Base-by-base conservation (phyloP, 1,139 yeast genomes). In the Komagataea norvegica region DNA sequence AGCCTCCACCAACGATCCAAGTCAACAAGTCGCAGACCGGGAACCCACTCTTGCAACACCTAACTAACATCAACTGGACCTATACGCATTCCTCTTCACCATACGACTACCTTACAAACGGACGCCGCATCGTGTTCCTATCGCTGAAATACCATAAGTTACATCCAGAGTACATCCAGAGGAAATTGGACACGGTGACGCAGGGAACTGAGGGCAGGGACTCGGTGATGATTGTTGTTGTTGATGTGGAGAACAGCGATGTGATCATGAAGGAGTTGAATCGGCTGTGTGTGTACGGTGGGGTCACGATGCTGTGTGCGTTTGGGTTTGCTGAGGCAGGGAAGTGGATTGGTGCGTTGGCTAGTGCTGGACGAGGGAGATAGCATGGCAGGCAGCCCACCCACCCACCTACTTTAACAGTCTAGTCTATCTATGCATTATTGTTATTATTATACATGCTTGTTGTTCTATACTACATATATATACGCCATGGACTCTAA, bases 301-400 rank as follows among this genome's bases (percentile, higher is more conserved):
- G 83, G 38, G 65, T 84, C 41, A 73, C 95, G 0, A 54, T 89
- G 44, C 64, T 89, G 1, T 62, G 87, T 25, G 84, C 94, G 0
- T 88, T 95, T 85, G 75, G 80, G 22, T 78, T 77, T 48, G 87
- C 78, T 46, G 96, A 91, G 54, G 95, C 96, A 2, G 95, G 89
- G 0, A 79, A 76, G 42, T 89, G 88, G 54, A 25, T 25, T 5
- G 27, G 31, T 16, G 22, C 28, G 8, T 14, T 36, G 24, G 33
- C 36, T 8, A 29, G 36, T 14, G 31, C 15, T 13, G 29, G 29
- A n/a, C 21, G 16, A 15, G 17, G n/a, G 10, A 14, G 15, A 14
- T 14, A 24, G 26, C 13, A 14, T 24, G n/a, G n/a, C n/a, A n/a
- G n/a, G n/a, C n/a, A n/a, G n/a, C n/a, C n/a, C n/a, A n/a, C n/a